phyloP scores from a whole-genome alignment of 1,284 basidiomycete species.

The Cryptococcus sp. region DNA sequence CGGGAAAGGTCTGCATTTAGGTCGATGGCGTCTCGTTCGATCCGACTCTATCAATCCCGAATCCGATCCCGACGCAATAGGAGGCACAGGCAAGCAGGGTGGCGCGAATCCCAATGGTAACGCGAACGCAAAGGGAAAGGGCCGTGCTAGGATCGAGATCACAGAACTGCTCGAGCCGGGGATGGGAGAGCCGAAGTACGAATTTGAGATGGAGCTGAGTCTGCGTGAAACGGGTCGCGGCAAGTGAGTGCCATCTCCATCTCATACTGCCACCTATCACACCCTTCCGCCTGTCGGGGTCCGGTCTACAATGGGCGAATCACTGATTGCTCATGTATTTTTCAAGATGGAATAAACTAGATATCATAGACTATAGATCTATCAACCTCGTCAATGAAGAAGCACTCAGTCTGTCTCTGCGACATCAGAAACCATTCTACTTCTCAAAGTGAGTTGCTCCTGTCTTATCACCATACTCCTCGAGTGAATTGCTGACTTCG shows the following conservation, averaged over 20 bases:
- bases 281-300: not conserved
- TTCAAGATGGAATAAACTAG: constrained; percentile 77
- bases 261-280: not conserved
- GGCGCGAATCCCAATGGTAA: not conserved
- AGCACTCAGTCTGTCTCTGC: constrained; percentile 68
- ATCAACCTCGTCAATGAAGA: constrained; percentile 76
- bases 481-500: not conserved
- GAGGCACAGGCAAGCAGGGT: too few relatives aligned
- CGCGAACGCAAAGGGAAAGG: constrained; percentile 2
- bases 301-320: not conserved
- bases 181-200: constrained; percentile 61
- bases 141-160: constrained; percentile 34
- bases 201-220: constrained; percentile 79
- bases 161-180: constrained; percentile 50
- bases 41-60: constrained; percentile 41
- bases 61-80: not conserved
- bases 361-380: constrained; percentile 72
- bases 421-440: constrained; percentile 85
- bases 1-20: constrained; percentile 66
- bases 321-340: constrained; percentile 8
- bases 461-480: not conserved
- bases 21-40: constrained; percentile 45
- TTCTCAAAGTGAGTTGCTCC: constrained; percentile 68
- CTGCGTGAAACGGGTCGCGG: constrained; percentile 78
- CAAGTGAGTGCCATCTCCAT: constrained; percentile 49